phyloP scores from a whole-genome alignment of 345 rosid genomes.

The Leavenworthia alabamica region DNA sequence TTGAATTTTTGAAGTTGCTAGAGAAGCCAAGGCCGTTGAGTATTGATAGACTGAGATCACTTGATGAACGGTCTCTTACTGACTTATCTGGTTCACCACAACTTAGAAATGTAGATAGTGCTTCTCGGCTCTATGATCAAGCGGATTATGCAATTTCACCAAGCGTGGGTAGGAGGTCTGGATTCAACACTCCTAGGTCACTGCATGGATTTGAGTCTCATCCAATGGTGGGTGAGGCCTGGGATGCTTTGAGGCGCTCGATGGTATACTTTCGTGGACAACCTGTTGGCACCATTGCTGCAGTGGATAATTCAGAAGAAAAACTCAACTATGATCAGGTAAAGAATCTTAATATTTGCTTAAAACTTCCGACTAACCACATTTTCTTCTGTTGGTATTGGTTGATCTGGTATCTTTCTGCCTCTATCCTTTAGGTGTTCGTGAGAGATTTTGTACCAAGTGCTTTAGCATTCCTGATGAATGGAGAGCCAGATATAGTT shows the following conservation, averaged over 20 bases:
- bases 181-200: slow-evolving; percentile 54
- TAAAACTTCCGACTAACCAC: background rate
- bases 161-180: slow-evolving; percentile 43
- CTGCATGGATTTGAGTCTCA: slow-evolving; percentile 46
- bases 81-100: slow-evolving; percentile 51
- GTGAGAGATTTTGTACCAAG: slow-evolving; percentile 94
- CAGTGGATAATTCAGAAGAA: slow-evolving; percentile 69
- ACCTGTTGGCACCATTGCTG: slow-evolving; percentile 93
- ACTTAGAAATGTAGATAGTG: slow-evolving; percentile 33
- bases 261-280: slow-evolving; percentile 77
- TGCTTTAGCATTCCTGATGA: slow-evolving; percentile 83
- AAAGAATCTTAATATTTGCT: background rate
- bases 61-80: slow-evolving; percentile 51
- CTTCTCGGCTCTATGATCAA: slow-evolving; percentile 31
- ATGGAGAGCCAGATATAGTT: slow-evolving; percentile 77
- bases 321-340: slow-evolving; percentile 96
- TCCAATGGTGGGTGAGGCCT: slow-evolving; percentile 72
- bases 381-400: background rate
- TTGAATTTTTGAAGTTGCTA: slow-evolving; percentile 53
- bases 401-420: background rate
- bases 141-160: slow-evolving; percentile 48
- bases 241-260: slow-evolving; percentile 71
- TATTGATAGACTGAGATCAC: slow-evolving; percentile 70
- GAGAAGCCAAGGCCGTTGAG: slow-evolving; percentile 70
- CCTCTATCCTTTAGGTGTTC: slow-evolving; percentile 49